Base-by-base conservation (phyloP, 108 stramenopile genomes). In the Nitzschia putrida region DNA sequence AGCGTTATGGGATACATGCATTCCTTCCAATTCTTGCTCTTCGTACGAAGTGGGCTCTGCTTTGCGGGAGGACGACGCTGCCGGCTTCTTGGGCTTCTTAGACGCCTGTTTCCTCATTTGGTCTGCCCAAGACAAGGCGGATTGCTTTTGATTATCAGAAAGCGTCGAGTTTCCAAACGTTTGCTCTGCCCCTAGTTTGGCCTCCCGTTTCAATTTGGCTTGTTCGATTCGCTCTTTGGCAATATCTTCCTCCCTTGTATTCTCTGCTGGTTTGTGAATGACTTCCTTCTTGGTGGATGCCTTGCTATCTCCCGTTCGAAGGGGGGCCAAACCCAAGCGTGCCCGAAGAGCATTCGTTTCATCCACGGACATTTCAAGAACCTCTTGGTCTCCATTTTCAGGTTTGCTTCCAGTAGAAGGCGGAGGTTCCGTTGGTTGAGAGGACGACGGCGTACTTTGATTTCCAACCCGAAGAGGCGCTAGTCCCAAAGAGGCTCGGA, bases 341-440 rank as follows among this genome's bases (percentile, higher is more conserved):
- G 57, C 73, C 3, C 95, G 80, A 18, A 96, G 70, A 7, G 61
- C 79, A 66, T 96, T 93, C 11, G 93, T 90, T 64, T 94, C 91
- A 23, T 85, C 85, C 8, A 94, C 69, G 40, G 88, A 87, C 56
- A 95, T 64, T 59, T 77, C 71, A 20, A 90, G 52, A 39, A 74
- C 39, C 53, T 72, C 74, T 61, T 81, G 58, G 21, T 26, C 23
- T 24, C 25, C 54, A 57, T 42, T 44, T 8, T 37, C 40, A 50
- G 20, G 37, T 6, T 20, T 12, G 41, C 64, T 53, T 18, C 53
- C 34, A 34, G 14, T 3, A 49, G 14, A 21, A 34, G 29, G 3
- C 1, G 29, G 4, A 34, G 29, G 29, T n/a, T 10, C 24, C 4
- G 0, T 53, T 26, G 16, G 18, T 8, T 68, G 21, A 12, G 29